Conservation (phyloP, 129 eudicot species). For the Artemisia argyi region DNA sequence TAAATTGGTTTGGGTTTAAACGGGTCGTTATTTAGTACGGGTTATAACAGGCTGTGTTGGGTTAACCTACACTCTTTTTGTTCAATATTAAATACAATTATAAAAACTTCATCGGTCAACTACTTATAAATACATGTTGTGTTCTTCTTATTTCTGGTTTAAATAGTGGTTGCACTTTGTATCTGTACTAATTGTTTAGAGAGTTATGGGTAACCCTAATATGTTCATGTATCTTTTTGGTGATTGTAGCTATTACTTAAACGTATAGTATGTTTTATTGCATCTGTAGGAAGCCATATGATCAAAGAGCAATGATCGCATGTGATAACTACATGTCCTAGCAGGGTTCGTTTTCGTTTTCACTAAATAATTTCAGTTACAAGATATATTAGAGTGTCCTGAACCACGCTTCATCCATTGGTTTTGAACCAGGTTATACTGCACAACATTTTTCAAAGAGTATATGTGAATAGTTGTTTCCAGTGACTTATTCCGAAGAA, state of each 20-base stretch:
- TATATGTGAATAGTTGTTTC: neutral
- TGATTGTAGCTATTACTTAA: too few relatives aligned
- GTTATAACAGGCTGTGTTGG: neutral
- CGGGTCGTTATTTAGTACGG: neutral
- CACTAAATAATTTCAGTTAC: too few relatives aligned
- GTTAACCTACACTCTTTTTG: neutral
- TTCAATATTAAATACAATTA: too few relatives aligned
- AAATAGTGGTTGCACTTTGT: neutral
- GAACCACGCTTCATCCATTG: neutral
- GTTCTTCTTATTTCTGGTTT: neutral
- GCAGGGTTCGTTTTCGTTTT: too few relatives aligned
- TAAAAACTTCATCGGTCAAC: too few relatives aligned
- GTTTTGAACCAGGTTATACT: conserved; percentile 26
- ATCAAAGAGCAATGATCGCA: too few relatives aligned
- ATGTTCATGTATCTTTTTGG: too few relatives aligned
- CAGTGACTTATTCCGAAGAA: neutral
- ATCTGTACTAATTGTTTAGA: neutral
- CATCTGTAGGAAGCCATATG: too few relatives aligned
- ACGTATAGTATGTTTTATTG: too few relatives aligned
- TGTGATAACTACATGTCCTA: too few relatives aligned
- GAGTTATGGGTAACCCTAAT: too few relatives aligned
- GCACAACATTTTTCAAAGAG: conserved; percentile 3
- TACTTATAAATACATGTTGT: neutral
- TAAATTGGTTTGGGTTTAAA: neutral
- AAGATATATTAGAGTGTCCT: too few relatives aligned